Percentiles rank a stretch among this genome's conserved stretches.
These are phyloP conservation scores for Microstegium vimineum DNA, from an alignment of 176 grass and related monocot genomes.

Conservation along the genomic window DNA sequence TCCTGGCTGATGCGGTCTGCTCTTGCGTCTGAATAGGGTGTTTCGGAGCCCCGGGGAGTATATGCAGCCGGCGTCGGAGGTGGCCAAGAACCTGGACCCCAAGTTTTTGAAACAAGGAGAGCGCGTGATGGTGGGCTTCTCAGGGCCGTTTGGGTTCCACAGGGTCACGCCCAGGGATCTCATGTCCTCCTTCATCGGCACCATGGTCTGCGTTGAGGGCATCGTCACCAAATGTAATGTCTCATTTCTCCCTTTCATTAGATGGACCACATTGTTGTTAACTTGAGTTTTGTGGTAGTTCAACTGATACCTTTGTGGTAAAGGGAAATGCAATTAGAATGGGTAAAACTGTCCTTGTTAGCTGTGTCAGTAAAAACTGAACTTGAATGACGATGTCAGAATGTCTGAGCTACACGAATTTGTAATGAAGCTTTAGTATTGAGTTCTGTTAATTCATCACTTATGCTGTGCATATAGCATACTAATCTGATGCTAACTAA, in stretches of 20 bases:
- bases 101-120: slow-evolving; percentile 87
- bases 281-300: not conserved
- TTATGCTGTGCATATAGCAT: not conserved
- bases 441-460: not conserved
- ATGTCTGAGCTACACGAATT: not conserved
- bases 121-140: slow-evolving; percentile 80
- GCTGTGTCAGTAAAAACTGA: not conserved
- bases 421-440: not conserved
- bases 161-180: slow-evolving; percentile 94
- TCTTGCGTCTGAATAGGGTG: slow-evolving; percentile 41
- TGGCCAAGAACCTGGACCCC: slow-evolving; percentile 59
- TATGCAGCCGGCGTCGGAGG: slow-evolving; percentile 87
- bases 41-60: slow-evolving; percentile 79
- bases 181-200: slow-evolving; percentile 94
- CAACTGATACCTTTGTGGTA: not conserved
- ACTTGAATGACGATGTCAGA: not conserved
- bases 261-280: not conserved
- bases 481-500: not conserved
- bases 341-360: not conserved
- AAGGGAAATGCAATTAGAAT: not conserved
- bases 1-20: not conserved
- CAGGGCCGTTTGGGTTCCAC: slow-evolving; percentile 87
- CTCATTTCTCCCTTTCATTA: not conserved
- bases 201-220: slow-evolving; percentile 96
- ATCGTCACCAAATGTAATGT: slow-evolving; percentile 96